Evolutionary conservation across 805 yeast species (phyloP).

Genomic region (Teunomyces panamensis): DNA sequence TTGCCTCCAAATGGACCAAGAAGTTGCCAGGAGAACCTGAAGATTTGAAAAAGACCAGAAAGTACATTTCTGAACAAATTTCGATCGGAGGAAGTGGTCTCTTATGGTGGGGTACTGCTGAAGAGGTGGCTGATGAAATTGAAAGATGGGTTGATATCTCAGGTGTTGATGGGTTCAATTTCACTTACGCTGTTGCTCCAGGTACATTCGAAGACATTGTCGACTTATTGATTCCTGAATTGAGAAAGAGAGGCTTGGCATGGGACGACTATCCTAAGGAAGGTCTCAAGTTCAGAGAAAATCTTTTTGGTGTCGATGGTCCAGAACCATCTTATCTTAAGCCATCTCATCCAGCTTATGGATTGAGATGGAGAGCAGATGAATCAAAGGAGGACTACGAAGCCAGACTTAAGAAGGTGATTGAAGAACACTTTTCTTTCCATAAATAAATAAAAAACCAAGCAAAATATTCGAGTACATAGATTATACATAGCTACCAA

Average conservation of each 20-base stretch:
- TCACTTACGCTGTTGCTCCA: slow-evolving; percentile 36
- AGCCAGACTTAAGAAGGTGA: not conserved
- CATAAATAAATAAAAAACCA: not conserved
- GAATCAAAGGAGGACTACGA: slow-evolving; percentile 5
- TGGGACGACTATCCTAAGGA: slow-evolving; percentile 34
- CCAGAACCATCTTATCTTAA: slow-evolving; percentile 12
- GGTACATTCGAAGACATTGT: slow-evolving; percentile 37
- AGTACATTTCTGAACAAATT: slow-evolving; percentile 26
- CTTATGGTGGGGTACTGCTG: slow-evolving; percentile 32
- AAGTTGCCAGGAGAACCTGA: slow-evolving; percentile 22
- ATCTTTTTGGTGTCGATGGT: slow-evolving; percentile 25
- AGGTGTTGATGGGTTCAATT: slow-evolving; percentile 44
- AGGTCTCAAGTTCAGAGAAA: slow-evolving; percentile 36
- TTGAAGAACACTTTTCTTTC: slow-evolving; percentile 1
- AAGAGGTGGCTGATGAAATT: slow-evolving; percentile 38
- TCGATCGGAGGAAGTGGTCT: slow-evolving; percentile 31
- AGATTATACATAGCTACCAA: too few relatives aligned
- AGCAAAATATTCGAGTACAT: not conserved
- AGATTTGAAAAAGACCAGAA: slow-evolving; percentile 16
- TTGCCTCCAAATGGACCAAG: slow-evolving; percentile 33
- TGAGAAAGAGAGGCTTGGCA: slow-evolving; percentile 31
- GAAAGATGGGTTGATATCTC: slow-evolving; percentile 37
- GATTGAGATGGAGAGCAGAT: slow-evolving; percentile 5
- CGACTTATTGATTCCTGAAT: slow-evolving; percentile 34
- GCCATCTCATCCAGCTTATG: slow-evolving; percentile 4